Evolutionary conservation across 2,329 filamentous ascomycete genomes (phyloP).

Genomic region (Aureobasidium sp.): DNA sequence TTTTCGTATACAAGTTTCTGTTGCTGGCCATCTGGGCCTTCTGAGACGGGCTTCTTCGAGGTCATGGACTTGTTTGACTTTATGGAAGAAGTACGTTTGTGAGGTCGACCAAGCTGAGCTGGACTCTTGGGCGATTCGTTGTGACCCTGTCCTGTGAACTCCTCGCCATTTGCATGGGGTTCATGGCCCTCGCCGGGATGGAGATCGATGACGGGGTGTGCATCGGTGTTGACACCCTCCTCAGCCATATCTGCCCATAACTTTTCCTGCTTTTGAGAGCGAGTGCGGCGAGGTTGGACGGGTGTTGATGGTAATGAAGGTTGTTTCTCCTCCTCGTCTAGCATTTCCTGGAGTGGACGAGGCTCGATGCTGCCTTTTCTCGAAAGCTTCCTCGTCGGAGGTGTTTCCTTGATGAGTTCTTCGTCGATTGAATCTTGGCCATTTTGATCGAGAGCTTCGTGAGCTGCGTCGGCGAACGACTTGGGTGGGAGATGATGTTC

Average conservation of each 20-base stretch:
- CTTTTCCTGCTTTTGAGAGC: conserved; percentile 19
- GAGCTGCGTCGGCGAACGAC: conserved; percentile 34
- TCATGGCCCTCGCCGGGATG: conserved; percentile 15
- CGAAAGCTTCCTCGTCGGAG: conserved; percentile 17
- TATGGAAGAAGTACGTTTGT: conserved; percentile 21
- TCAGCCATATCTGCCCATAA: conserved; percentile 29
- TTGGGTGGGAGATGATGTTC: conserved; percentile 32
- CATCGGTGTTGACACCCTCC: conserved; percentile 9
- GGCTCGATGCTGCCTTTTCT: conserved; percentile 22
- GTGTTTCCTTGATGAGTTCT: conserved; percentile 27
- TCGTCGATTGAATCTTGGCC: conserved; percentile 18
- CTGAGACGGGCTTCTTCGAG: conserved; percentile 13
- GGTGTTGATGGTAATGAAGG: conserved; percentile 16
- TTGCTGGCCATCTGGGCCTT: conserved; percentile 12
- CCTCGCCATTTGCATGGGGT: conserved; percentile 16
- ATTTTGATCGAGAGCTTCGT: conserved; percentile 20
- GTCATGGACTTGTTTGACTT: background rate
- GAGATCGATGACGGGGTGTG: conserved; percentile 6
- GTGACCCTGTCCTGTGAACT: conserved; percentile 17
- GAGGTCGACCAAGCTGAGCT: conserved; percentile 17
- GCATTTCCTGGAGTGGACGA: conserved; percentile 25
- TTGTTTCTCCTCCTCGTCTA: conserved; percentile 23
- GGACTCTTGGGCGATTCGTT: conserved; percentile 21
- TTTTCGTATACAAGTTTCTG: conserved; percentile 34
- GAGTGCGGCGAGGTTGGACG: conserved; percentile 1